phyloP scores from a whole-genome alignment of 225 moss, liverwort and hornwort species.

The Polytrichum commune region DNA sequence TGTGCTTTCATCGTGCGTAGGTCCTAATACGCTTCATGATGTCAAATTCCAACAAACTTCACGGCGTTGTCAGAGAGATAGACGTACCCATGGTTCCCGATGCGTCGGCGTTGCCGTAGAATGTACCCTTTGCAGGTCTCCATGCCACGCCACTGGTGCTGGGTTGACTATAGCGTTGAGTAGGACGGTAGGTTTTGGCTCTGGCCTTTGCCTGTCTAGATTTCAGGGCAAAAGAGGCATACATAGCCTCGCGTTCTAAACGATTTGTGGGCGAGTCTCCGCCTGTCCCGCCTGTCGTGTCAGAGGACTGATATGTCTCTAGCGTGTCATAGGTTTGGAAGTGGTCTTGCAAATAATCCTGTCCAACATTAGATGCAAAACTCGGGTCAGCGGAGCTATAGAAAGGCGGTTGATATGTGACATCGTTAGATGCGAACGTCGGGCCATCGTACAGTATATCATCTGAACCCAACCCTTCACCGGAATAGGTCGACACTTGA shows the following conservation, averaged over 20 bases:
- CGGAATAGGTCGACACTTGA: not conserved
- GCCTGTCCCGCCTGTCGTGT: too few species aligned
- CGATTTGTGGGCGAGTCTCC: not conserved
- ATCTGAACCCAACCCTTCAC: not conserved
- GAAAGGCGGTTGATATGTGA: not conserved
- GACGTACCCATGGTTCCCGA: conserved; percentile 52
- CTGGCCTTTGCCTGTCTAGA: not conserved
- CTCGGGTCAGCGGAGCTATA: not conserved
- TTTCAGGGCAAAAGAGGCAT: not conserved
- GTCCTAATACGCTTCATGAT: not conserved
- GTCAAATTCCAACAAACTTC: not conserved
- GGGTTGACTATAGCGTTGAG: not conserved
- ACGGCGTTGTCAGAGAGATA: not conserved
- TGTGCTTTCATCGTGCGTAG: too few species aligned
- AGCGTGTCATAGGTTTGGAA: too few species aligned
- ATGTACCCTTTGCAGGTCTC: conserved; percentile 26
- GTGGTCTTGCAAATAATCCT: not conserved
- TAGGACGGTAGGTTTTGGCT: not conserved
- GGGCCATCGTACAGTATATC: not conserved
- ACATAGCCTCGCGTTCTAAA: not conserved
- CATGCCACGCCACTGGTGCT: conserved; percentile 8
- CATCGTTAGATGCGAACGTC: not conserved
- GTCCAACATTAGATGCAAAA: not conserved
- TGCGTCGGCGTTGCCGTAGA: conserved; percentile 42
- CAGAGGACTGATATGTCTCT: too few species aligned